Evolutionary conservation across 2,329 filamentous ascomycete genomes (phyloP).

Genomic region (Ophioceras dolichostomum): DNA sequence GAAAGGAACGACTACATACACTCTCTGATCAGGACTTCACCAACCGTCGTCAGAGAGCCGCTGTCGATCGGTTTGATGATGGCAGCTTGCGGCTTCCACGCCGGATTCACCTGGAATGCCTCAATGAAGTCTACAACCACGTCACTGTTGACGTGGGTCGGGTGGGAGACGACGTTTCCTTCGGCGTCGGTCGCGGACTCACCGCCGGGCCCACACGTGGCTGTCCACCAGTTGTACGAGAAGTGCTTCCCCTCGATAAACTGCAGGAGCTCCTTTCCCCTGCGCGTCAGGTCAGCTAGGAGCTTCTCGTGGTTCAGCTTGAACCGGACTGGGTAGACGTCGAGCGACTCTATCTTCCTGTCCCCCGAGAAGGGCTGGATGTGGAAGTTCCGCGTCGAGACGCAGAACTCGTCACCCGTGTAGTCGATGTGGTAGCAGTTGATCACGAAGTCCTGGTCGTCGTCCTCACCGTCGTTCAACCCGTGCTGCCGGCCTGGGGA

Average conservation of each 20-base stretch:
- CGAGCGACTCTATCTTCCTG: constrained; percentile 21
- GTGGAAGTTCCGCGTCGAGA: constrained; percentile 22
- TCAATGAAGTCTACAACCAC: constrained; percentile 14
- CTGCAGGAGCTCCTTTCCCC: constrained; percentile 7
- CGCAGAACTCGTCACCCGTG: constrained; percentile 23
- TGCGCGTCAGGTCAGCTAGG: constrained; percentile 11
- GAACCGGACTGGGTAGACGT: constrained; percentile 26
- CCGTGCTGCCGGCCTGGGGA: background rate
- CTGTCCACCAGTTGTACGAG: constrained; percentile 27
- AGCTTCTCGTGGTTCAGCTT: constrained; percentile 20
- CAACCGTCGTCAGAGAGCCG: background rate
- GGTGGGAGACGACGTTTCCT: background rate
- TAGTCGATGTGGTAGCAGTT: constrained; percentile 26
- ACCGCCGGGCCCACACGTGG: constrained; percentile 21
- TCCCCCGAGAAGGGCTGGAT: constrained; percentile 24
- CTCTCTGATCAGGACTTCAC: background rate
- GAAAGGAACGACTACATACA: background rate
- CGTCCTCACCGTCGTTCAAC: background rate
- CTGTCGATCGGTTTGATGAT: background rate
- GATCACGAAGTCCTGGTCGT: background rate
- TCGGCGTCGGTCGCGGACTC: constrained; percentile 2
- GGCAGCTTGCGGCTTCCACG: constrained; percentile 6
- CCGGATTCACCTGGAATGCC: constrained; percentile 6
- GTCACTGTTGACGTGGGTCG: constrained; percentile 10
- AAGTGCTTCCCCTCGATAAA: constrained; percentile 22